phyloP scores from a whole-genome alignment of 2,329 filamentous ascomycete species.

The Penicillium sp. region DNA sequence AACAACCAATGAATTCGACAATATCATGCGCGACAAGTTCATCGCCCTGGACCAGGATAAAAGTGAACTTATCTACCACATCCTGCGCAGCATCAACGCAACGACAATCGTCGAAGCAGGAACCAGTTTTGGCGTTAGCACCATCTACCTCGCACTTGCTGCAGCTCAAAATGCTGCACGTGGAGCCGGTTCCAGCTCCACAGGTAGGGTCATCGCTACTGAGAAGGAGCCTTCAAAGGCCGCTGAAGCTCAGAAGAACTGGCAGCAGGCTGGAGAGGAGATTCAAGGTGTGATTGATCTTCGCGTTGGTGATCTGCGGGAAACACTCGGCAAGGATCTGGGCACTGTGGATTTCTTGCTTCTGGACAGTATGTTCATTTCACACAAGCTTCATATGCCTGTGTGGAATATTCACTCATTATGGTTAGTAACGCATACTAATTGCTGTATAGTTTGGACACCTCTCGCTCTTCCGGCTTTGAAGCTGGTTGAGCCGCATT shows the following conservation, averaged over 20 bases:
- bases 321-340: slow-evolving; percentile 56
- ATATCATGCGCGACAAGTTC: slow-evolving; percentile 57
- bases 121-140: slow-evolving; percentile 63
- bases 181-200: background rate
- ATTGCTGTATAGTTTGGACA: slow-evolving; percentile 52
- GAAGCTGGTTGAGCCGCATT: slow-evolving; percentile 16
- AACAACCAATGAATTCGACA: slow-evolving; percentile 30
- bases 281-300: slow-evolving; percentile 57
- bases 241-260: slow-evolving; percentile 53
- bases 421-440: no score
- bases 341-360: slow-evolving; percentile 58
- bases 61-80: slow-evolving; percentile 57
- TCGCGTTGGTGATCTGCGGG: slow-evolving; percentile 57
- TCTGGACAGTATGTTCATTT: slow-evolving; percentile 58
- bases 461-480: slow-evolving; percentile 51
- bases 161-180: slow-evolving; percentile 49
- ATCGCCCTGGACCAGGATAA: slow-evolving; percentile 63
- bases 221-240: slow-evolving; percentile 61
- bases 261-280: slow-evolving; percentile 52
- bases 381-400: no score
- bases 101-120: slow-evolving; percentile 60
- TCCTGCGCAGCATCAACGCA: slow-evolving; percentile 52
- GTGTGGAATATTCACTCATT: no score
- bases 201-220: slow-evolving; percentile 58
- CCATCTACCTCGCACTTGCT: slow-evolving; percentile 63